Percentiles rank a stretch among this genome's conserved stretches.
Conservation (phyloP, 2,329 filamentous ascomycete species). For the Aspergillus sp. region DNA sequence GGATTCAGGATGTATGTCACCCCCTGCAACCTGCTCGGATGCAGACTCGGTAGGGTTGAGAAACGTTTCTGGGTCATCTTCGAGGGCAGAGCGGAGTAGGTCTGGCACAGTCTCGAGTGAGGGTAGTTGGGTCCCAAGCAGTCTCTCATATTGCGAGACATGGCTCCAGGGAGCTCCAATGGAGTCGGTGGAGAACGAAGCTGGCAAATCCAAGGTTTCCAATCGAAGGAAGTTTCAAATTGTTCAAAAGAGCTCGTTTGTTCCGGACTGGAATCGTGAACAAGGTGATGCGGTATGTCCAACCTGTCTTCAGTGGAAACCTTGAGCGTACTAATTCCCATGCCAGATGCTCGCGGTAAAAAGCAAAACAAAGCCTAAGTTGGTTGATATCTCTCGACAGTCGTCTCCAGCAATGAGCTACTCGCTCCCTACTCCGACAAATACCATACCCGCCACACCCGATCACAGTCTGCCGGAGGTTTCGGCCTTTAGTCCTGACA, state of each 20-base stretch:
- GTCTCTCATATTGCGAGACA: constrained; percentile 37
- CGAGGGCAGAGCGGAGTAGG: constrained; percentile 28
- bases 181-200: constrained; percentile 26
- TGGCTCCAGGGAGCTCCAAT: constrained; percentile 39
- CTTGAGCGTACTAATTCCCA: constrained; percentile 24
- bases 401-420: constrained; percentile 31
- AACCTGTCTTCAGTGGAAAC: neutral
- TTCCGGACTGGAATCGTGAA: constrained; percentile 21
- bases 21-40: constrained; percentile 15
- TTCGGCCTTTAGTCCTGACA: constrained; percentile 42
- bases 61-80: constrained; percentile 21
- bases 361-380: constrained; percentile 37
- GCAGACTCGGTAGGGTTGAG: constrained; percentile 11
- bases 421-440: constrained; percentile 25
- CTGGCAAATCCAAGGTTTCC: constrained; percentile 26
- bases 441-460: constrained; percentile 34
- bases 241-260: constrained; percentile 34
- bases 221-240: constrained; percentile 39
- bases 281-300: constrained; percentile 13
- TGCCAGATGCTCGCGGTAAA: constrained; percentile 34
- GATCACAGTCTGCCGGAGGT: constrained; percentile 36
- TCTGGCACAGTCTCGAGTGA: constrained; percentile 37
- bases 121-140: constrained; percentile 38
- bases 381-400: constrained; percentile 40
- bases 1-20: constrained; percentile 12